These are phyloP conservation scores for Chimonanthus salicifolius DNA, from an alignment of 164 flowering plant species.

Conservation along the genomic window DNA sequence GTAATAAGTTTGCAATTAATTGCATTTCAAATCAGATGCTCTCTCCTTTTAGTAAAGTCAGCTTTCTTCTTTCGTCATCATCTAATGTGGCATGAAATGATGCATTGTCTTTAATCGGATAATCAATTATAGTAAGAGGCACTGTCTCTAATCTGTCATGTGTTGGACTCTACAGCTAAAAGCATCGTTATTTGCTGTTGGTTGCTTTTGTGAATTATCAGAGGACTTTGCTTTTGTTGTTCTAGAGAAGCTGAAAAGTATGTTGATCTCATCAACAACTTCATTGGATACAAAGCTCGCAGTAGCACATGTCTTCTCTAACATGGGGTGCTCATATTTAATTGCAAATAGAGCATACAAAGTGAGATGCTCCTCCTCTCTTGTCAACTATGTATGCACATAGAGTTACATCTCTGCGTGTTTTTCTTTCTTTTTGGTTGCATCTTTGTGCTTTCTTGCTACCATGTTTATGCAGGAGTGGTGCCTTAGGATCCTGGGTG, in stretches of 20 bases:
- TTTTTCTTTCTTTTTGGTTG: too few relatives aligned
- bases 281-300: slow-evolving; percentile 32
- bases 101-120: not conserved
- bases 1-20: not conserved
- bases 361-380: slow-evolving; percentile 34
- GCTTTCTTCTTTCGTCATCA: not conserved
- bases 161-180: slow-evolving; percentile 45
- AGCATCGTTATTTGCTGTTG: slow-evolving; percentile 79
- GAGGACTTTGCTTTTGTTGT: slow-evolving; percentile 64
- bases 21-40: not conserved
- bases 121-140: not conserved
- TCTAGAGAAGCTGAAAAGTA: slow-evolving; percentile 45
- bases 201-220: slow-evolving; percentile 64
- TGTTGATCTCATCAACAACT: slow-evolving; percentile 36
- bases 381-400: not conserved
- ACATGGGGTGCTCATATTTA: slow-evolving; percentile 42
- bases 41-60: not conserved
- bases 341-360: slow-evolving; percentile 58
- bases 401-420: too few relatives aligned
- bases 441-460: too few relatives aligned
- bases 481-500: not conserved
- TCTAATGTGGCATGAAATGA: not conserved
- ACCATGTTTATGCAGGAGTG: not conserved
- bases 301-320: slow-evolving; percentile 48
- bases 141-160: not conserved